Conservation (phyloP, 75 land plant species). For the Cryptomeria japonica region DNA sequence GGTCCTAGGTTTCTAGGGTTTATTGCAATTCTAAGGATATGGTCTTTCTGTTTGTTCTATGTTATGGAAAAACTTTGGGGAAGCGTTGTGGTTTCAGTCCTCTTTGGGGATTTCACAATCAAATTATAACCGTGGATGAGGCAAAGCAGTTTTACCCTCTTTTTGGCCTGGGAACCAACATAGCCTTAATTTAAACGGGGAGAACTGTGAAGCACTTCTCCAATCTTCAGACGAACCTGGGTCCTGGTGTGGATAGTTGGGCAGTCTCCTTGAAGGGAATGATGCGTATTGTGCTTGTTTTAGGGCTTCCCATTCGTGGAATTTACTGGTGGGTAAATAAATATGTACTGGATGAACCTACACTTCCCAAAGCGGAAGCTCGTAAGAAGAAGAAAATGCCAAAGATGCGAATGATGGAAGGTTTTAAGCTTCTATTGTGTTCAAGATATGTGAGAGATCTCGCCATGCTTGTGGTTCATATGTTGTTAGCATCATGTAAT, state of each 20-base stretch:
- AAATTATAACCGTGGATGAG: slow-evolving; percentile 97
- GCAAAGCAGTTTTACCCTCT: slow-evolving; percentile 97
- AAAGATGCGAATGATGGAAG: slow-evolving; percentile 87
- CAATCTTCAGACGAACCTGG: slow-evolving; percentile 70
- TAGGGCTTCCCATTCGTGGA: slow-evolving; percentile 72
- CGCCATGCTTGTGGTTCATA: slow-evolving; percentile 37
- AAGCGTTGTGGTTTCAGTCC: slow-evolving; percentile 96
- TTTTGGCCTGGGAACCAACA: slow-evolving; percentile 95
- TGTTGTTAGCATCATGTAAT: slow-evolving; percentile 78
- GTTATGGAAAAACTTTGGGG: slow-evolving; percentile 99
- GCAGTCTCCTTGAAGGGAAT: slow-evolving; percentile 88
- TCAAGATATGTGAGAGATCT: slow-evolving; percentile 92
- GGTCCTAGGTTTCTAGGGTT: slow-evolving; percentile 94
- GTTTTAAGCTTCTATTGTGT: slow-evolving; percentile 80
- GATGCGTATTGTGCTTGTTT: slow-evolving; percentile 88
- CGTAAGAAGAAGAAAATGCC: slow-evolving; percentile 89
- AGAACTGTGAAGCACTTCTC: slow-evolving; percentile 97
- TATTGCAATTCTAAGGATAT: slow-evolving; percentile 92
- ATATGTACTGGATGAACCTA: slow-evolving; percentile 66
- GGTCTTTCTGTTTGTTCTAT: slow-evolving; percentile 97
- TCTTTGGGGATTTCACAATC: slow-evolving; percentile 99
- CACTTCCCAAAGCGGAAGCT: slow-evolving; percentile 46
- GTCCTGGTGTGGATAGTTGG: slow-evolving; percentile 99
- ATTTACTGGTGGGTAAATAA: slow-evolving; percentile 90
- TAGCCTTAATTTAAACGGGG: slow-evolving; percentile 95